Base-by-base conservation (phyloP, 345 rosid species). In the Ceriops decandra region DNA sequence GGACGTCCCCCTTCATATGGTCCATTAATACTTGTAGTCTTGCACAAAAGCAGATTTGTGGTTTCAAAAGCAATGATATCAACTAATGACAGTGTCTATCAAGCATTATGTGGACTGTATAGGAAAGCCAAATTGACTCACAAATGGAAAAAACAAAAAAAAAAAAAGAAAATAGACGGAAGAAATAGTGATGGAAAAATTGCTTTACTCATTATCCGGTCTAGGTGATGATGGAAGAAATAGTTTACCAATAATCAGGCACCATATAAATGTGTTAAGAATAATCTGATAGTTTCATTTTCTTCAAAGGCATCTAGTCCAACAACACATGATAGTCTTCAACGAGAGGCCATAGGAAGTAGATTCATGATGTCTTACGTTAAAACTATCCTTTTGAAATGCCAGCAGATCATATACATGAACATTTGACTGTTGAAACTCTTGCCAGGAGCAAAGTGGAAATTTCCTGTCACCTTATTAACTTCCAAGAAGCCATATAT, bases 361-460 rank as follows among this genome's bases (percentile, higher is more conserved):
- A 46, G 58, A 42, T 38, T 38, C 16, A 67, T 16, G 20, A 3
- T 35, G 36, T 36, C 90, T 81, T 85, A 95, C 98, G 74, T 95
- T 95, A 68, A 91, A 92, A 71, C 84, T 87, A 66, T 90, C 97
- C 82, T 82, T 87, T 54, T 92, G 96, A 80, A 92, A 87, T 30
- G 92, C 84, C 77, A 88, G 85, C 76, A 86, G 81, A 83, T 92
- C 98, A 62, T 95, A 96, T 52, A 90, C 88, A 70, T 90, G 97
- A 71, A 90, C 88, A 19, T 86, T 87, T 36, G 92, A 82, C 71
- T 92, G 96, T 72, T 90, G 97, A 82, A 91, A 87, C 99, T 95
- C 83, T 95, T 95, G 74, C 97, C 98, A 57, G 98, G 98, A 66
- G 99, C 96, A 86, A 95, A 95, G 75, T 95, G 97, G 74, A 92